Base-by-base conservation (phyloP, 169 alveolate genomes). In the Besnoitia besnoiti region DNA sequence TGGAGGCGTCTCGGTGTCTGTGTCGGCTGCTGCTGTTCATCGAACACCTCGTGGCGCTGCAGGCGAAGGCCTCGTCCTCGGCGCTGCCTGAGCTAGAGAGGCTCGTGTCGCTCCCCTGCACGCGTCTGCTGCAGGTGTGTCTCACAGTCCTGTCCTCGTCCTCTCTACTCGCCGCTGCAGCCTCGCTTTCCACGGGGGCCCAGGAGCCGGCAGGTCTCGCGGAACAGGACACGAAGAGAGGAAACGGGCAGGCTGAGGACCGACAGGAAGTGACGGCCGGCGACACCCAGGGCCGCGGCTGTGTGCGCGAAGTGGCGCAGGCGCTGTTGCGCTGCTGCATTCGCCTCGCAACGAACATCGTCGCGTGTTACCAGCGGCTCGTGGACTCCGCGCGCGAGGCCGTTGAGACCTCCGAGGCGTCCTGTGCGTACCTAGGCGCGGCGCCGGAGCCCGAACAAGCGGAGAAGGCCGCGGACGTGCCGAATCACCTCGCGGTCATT, bases 1-100 rank as follows among this genome's bases (percentile, higher is more conserved):
- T 27, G 21, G 55, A 42, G 37, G 33, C 40, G 35, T 2, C 87
- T 33, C 10, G 59, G 55, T 24, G 40, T 42, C 59, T 77, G 33
- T 77, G 87, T 39, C 87, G 87, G 10, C 87, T 77, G 30, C 87
- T 77, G 14, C 87, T 77, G 3, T 77, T 77, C 55, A 42, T 77
- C 55, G 87, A 77, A 55, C 87, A 40, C 30, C 59, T 77, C 24
- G 59, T 77, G 40, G 59, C 59, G 49, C 55, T 77, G 59, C 87
- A 77, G 87, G 87, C 87, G 87, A 37, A 42, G 35, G 87, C 87
- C 19, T 37, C 87, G 55, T 37, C 59, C 8, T 3, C 87, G 5
- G 27, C 87, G n/a, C 87, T 77, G 2, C 19, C 87, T 24, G 59
- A 77, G 87, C 87, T 77, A 5, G 44, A 77, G 59, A 51, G 87